Conservation (phyloP, 768 basidiomycete species). For the Exidia glandulosa region DNA sequence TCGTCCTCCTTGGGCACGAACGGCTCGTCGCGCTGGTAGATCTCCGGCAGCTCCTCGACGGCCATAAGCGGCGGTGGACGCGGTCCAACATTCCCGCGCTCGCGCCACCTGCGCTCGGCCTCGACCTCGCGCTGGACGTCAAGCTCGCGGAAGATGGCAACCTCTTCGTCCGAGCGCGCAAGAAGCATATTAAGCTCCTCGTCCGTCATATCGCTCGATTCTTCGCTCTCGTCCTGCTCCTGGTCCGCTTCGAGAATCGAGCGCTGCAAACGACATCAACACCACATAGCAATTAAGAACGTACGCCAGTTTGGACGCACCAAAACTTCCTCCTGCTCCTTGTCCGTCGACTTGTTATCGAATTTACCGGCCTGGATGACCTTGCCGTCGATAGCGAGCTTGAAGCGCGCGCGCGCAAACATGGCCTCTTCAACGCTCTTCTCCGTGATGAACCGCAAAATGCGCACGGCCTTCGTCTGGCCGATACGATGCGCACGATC, state of each 20-base stretch:
- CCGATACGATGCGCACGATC: slow-evolving; percentile 99
- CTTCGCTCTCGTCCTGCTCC: slow-evolving; percentile 73
- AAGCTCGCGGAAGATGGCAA: slow-evolving; percentile 65
- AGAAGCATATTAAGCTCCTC: slow-evolving; percentile 92
- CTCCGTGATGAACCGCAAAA: slow-evolving; percentile 93
- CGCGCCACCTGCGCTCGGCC: slow-evolving; percentile 52
- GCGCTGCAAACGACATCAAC: slow-evolving; percentile 37
- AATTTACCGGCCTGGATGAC: slow-evolving; percentile 99
- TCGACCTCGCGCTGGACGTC: slow-evolving; percentile 72
- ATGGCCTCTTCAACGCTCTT: slow-evolving; percentile 98
- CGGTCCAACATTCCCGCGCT: slow-evolving; percentile 63
- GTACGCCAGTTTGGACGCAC: slow-evolving; percentile 35
- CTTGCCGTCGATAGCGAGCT: slow-evolving; percentile 98
- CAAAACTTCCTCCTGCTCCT: slow-evolving; percentile 93
- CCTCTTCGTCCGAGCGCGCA: slow-evolving; percentile 74
- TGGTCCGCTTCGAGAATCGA: slow-evolving; percentile 85
- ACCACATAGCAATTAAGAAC: background rate
- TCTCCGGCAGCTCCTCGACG: slow-evolving; percentile 83
- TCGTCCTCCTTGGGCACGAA: slow-evolving; percentile 43
- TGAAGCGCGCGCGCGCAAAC: slow-evolving; percentile 87
- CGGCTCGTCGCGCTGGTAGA: slow-evolving; percentile 78
- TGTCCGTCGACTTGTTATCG: slow-evolving; percentile 96
- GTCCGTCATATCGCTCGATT: slow-evolving; percentile 85
- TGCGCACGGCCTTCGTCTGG: slow-evolving; percentile 95
- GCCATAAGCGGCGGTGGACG: slow-evolving; percentile 70